Percentiles rank a stretch among this genome's conserved stretches.
Conservation (phyloP, 495 filamentous ascomycete genomes). For the Neurospora hispaniola region DNA sequence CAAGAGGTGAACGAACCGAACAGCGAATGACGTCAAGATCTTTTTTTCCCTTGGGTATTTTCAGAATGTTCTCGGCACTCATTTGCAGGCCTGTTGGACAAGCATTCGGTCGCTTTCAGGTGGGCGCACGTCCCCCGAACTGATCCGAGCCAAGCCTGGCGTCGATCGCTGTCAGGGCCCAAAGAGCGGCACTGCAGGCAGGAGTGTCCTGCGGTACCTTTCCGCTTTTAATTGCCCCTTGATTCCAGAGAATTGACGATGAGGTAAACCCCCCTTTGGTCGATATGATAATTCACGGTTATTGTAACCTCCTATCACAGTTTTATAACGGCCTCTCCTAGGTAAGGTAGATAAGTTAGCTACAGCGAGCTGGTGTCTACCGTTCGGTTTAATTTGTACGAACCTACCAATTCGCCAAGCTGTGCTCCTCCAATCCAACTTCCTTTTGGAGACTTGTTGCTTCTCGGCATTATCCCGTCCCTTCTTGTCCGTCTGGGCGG, state of each 20-base stretch:
- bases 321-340: no score
- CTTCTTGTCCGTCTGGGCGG: neutral
- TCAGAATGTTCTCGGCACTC: neutral
- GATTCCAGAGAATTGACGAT: neutral
- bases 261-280: no score
- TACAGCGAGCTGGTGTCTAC: no score
- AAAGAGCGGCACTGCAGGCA: neutral
- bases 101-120: neutral
- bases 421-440: neutral
- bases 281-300: no score
- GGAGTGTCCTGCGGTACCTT: neutral
- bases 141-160: neutral
- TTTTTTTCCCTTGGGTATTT: neutral
- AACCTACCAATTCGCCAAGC: neutral
- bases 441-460: no score
- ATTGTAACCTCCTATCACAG: no score
- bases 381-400: no score
- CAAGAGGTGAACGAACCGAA: neutral
- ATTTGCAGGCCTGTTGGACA: neutral
- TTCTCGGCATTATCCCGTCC: neutral
- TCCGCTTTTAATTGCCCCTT: neutral
- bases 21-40: neutral
- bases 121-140: neutral
- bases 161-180: neutral
- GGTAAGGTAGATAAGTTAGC: no score